These are phyloP conservation scores for Gentiana straminea DNA, from an alignment of 257 asterid species.

Conservation along the genomic window DNA sequence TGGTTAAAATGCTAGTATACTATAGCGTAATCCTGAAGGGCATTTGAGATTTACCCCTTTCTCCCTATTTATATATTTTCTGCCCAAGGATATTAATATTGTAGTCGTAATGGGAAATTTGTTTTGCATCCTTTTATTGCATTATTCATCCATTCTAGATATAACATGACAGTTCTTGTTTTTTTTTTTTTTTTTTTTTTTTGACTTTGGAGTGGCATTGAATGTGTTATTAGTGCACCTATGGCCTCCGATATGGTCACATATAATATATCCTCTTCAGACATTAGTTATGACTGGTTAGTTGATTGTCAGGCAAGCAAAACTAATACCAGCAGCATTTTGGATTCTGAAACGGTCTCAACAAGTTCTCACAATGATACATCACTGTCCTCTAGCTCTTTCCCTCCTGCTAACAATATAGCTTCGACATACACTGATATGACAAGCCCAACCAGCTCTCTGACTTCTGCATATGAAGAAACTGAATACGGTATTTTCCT, in stretches of 20 bases:
- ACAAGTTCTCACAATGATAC: conserved; percentile 54
- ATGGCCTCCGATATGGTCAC: not conserved
- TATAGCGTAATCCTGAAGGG: too few species aligned
- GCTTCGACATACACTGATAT: conserved; percentile 31
- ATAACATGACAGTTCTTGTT: too few species aligned
- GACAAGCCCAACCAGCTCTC: conserved; percentile 79
- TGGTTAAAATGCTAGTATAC: too few species aligned
- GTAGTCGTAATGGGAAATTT: too few species aligned
- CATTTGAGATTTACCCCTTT: too few species aligned
- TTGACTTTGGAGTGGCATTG: not conserved
- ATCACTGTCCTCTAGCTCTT: conserved; percentile 50
- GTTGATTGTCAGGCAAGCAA: conserved; percentile 54
- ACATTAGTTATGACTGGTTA: not conserved
- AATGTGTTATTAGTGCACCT: not conserved
- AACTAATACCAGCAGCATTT: conserved; percentile 30
- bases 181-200: too few species aligned
- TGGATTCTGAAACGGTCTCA: conserved; percentile 35
- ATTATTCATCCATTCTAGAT: too few species aligned
- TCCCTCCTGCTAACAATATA: conserved; percentile 19
- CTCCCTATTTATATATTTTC: too few species aligned
- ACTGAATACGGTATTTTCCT: conserved; percentile 60
- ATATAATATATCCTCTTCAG: too few species aligned
- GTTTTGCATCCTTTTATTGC: too few species aligned
- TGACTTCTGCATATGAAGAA: conserved; percentile 74
- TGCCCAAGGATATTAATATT: too few species aligned